These are phyloP conservation scores for Globisporangium spiculum DNA, from an alignment of 352 stramenopile genomes.

Conservation along the genomic window DNA sequence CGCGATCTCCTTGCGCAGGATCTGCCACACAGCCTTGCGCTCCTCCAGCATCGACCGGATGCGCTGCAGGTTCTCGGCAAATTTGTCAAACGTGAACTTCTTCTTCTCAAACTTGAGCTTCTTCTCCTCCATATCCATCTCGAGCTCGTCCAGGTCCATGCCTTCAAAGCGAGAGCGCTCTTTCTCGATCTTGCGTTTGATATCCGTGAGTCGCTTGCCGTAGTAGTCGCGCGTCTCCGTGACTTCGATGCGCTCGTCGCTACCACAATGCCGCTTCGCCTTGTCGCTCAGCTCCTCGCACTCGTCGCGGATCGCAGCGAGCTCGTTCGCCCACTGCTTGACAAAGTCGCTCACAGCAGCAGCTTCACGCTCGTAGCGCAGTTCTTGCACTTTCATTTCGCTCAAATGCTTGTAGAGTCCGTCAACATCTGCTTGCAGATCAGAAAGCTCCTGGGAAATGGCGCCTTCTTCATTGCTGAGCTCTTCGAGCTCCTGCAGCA, in stretches of 20 bases:
- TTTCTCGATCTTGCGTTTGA: constrained; percentile 73
- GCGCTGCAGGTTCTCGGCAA: constrained; percentile 56
- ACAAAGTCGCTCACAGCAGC: constrained; percentile 43
- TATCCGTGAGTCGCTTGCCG: constrained; percentile 72
- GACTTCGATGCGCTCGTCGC: constrained; percentile 57
- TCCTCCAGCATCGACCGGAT: constrained; percentile 75
- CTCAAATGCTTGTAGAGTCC: constrained; percentile 72
- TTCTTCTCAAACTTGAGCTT: constrained; percentile 68
- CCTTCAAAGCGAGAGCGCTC: constrained; percentile 76
- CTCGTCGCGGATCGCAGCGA: constrained; percentile 47
- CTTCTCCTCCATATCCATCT: constrained; percentile 73
- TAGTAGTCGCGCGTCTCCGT: constrained; percentile 74
- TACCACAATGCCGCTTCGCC: constrained; percentile 50
- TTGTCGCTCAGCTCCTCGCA: constrained; percentile 62
- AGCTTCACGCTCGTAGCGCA: constrained; percentile 59
- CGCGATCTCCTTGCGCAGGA: constrained; percentile 76
- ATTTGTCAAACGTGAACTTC: constrained; percentile 55
- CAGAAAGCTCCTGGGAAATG: constrained; percentile 45
- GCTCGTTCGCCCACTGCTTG: constrained; percentile 44
- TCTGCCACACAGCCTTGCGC: constrained; percentile 72
- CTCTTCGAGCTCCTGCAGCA: constrained; percentile 57
- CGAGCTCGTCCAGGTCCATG: constrained; percentile 79
- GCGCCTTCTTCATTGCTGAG: constrained; percentile 44
- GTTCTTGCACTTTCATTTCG: constrained; percentile 66
- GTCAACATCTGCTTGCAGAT: constrained; percentile 62